Evolutionary conservation across 371 early-diverging fungal genomes (phyloP), one percentile per base, ranked within the genome.

Genomic region (Zancudomyces culisetae): DNA sequence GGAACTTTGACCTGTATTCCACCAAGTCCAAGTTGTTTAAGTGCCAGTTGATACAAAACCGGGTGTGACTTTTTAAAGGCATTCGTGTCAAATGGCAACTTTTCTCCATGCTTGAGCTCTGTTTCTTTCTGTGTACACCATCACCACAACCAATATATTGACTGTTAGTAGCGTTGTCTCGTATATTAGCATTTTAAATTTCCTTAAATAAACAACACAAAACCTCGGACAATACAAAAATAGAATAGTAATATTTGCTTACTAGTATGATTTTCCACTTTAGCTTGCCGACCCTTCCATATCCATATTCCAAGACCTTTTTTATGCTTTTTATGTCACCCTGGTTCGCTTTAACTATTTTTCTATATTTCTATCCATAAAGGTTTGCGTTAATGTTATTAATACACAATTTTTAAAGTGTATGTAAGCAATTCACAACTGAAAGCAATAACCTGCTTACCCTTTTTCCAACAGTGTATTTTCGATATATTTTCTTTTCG

Each of bases 221-320:
- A n/a, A n/a, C n/a, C n/a, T n/a, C 35, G 15, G 15, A 35, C 35
- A 35, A 35, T 10, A 35, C 6, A 35, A 35, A 35, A 35, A 35
- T 6, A 35, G 35, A 35, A n/a, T n/a, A n/a, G n/a, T n/a, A n/a
- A n/a, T n/a, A n/a, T n/a, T n/a, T 35, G 15, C 35, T 35, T 35
- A 35, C 35, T 10, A 35, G 15, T 49, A 49, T 28, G 4, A 49
- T 49, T 45, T 20, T 26, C 26, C 21, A 49, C 28, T 49, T 49
- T 12, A 49, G n/a, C 8, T 29, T 29, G 49, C 49, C 49, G 19
- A 27, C 45, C 12, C 49, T 19, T 12, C 49, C 49, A 27, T 49
- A 49, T 8, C 41, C 49, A 6, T 10, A 8, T 24, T 27, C 28
- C 19, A 49, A 22, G 45, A 49, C n/a, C 42, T 49, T 6, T 41